phyloP scores from a whole-genome alignment of 805 yeast genomes.

The Yarrowia divulgata region DNA sequence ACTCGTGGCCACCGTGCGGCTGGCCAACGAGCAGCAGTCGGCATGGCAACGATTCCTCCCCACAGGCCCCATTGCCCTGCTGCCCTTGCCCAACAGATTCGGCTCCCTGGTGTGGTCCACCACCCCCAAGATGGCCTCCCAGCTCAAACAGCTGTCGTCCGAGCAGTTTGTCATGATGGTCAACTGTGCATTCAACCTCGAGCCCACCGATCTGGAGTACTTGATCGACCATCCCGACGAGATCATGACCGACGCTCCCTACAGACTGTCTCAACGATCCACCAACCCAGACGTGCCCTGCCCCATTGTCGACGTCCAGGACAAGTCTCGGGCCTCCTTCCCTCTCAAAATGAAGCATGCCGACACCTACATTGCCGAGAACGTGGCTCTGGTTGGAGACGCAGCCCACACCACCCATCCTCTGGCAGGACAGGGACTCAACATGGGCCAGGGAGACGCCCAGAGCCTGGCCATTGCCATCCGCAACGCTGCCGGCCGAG shows the following conservation, averaged over 20 bases:
- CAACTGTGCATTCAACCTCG: constrained; percentile 86
- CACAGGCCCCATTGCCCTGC: constrained; percentile 90
- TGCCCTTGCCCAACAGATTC: constrained; percentile 84
- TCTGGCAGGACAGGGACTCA: constrained; percentile 95
- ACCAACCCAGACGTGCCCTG: constrained; percentile 70
- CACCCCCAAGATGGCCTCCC: constrained; percentile 72
- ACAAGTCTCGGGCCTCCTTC: constrained; percentile 79
- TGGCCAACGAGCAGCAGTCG: constrained; percentile 73
- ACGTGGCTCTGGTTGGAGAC: constrained; percentile 95
- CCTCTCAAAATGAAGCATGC: constrained; percentile 91
- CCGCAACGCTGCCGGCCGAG: constrained; percentile 74
- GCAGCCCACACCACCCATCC: constrained; percentile 99
- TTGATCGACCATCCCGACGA: constrained; percentile 59
- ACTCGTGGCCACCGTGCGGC: constrained; percentile 85
- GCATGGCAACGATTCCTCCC: constrained; percentile 94
- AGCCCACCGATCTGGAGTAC: constrained; percentile 76
- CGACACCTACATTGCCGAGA: constrained; percentile 80
- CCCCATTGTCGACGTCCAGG: constrained; percentile 63
- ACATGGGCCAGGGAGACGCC: constrained; percentile 97
- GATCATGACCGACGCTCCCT: constrained; percentile 63
- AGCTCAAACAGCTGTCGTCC: constrained; percentile 65
- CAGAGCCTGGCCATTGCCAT: constrained; percentile 70
- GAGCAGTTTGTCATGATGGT: constrained; percentile 71
- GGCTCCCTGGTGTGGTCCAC: constrained; percentile 97
- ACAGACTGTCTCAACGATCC: constrained; percentile 66